These are phyloP conservation scores for Lactuca saligna DNA, from an alignment of 129 eudicot genomes.

Conservation along the genomic window DNA sequence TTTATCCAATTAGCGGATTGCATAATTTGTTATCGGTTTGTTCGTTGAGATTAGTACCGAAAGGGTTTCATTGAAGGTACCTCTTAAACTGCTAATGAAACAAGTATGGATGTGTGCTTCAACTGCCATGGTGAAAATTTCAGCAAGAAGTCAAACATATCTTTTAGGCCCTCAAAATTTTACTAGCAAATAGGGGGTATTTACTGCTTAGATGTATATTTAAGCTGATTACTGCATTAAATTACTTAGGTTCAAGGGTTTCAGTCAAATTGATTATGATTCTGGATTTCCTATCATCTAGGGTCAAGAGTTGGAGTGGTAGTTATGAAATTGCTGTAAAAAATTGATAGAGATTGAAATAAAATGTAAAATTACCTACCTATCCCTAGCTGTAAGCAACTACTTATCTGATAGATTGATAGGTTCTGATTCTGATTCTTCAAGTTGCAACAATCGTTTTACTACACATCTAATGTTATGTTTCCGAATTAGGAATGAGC, in stretches of 20 bases:
- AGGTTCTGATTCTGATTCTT: not conserved
- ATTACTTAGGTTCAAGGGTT: not conserved
- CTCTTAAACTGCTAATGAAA: not conserved
- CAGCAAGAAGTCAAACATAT: not conserved
- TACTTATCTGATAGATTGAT: not conserved
- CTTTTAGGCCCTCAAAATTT: not conserved
- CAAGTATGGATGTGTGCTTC: constrained; percentile 8
- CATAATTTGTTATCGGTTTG: not conserved
- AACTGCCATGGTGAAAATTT: constrained; percentile 3
- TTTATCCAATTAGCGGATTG: not conserved
- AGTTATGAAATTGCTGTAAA: not conserved
- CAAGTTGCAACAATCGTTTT: not conserved
- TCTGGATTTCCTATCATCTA: not conserved
- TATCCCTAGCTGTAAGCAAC: not conserved
- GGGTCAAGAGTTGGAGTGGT: not conserved
- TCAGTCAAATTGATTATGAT: not conserved
- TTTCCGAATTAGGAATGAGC: not conserved
- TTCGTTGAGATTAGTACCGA: constrained; percentile 1
- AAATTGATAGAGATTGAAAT: not conserved
- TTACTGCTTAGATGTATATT: too few relatives aligned
- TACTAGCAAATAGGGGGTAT: not conserved
- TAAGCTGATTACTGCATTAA: not conserved
- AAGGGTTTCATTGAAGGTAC: not conserved
- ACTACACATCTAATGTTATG: not conserved
- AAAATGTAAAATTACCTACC: not conserved